Evolutionary conservation across 257 asterid species (phyloP), one percentile per base, ranked within the genome.

Genomic region (Voacanga thouarsii): DNA sequence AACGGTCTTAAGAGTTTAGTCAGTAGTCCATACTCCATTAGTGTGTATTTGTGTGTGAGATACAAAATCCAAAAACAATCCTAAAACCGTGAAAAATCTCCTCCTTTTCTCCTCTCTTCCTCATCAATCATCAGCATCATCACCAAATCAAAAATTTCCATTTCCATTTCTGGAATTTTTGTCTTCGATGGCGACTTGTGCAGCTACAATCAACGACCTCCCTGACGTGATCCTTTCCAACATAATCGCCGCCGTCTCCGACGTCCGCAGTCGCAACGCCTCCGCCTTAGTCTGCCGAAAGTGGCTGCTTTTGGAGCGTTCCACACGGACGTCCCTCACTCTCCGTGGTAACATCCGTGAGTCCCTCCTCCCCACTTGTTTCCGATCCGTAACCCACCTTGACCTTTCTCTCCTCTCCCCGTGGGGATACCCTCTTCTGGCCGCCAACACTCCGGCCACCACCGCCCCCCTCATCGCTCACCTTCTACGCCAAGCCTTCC

Each of bases 341-440:
- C 97, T 95, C 87, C 97, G 96, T 9, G 97, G 97, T 49, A 95
- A 95, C 87, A 83, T 90, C 83, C 88, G 90, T 6, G 87, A 92
- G 80, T 89, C 85, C 79, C 77, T 81, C 86, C 76, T 91, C 65
- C 97, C 98, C n/a, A 65, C 69, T 69, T 88, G 96, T 82, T 94
- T 94, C 89, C 71, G 84, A 21, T 82, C 92, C 63, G 26, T 91
- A 6, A 85, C 92, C 74, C 77, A 86, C 64, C 96, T 94, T 85
- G 97, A 94, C 85, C 85, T 94, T 80, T 94, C 98, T 0, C 86
- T 91, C 28, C 86, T 94, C 83, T 94, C 99, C 6, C 98, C 98
- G 0, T 92, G 97, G 95, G 98, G 99, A 56, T 85, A 91, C 84
- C 85, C 97, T 49, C 88, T 94, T 79, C 66, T 86, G 80, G 79